Base-by-base conservation (phyloP, 305 asterid genomes). In the Fraxinus sp. region DNA sequence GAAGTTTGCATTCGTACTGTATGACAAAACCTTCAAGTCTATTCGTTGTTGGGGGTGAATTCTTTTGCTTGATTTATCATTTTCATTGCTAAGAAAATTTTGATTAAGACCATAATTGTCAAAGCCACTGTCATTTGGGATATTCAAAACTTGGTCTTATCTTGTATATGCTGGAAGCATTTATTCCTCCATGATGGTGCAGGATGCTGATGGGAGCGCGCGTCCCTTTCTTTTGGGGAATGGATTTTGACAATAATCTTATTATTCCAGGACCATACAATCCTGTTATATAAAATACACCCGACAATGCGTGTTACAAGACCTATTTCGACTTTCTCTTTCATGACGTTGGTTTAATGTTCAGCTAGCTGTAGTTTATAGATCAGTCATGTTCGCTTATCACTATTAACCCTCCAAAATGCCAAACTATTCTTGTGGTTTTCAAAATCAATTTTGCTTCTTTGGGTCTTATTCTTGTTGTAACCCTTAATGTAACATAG, bases 171-270 rank as follows among this genome's bases (percentile, higher is more conserved):
- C 20, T 62, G 0, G 80, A 77, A 26, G 30, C 22, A 44, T 80
- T 80, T 28, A 5, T 59, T 33, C n/a, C 16, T 28, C 16, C 64
- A 37, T 80, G 22, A 28, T 59, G 26, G 36, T 76, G 35, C 46
- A 75, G 84, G 85, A 82, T 79, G 77, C 82, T 68, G 82, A 85
- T 70, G 84, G 84, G 30, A 82, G 84, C 79, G 30, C 79, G 84
- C 79, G 82, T 85, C 5, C 84, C 84, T 5, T 76, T 85, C 76
- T 85, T 76, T 26, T 82, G 84, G 86, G 86, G 86, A 85, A 59
- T 72, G 44, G 86, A 76, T 79, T 39, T 80, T 36, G 78, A 79
- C 10, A 59, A 66, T 41, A 28, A 82, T 74, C 84, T 79, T 66
- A 3, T 30, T 30, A 30, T 30, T 30, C 33, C 33, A 30, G 33